These are phyloP conservation scores for Shiraia bambusicola DNA, from an alignment of 2,329 filamentous ascomycete genomes.

Conservation along the genomic window DNA sequence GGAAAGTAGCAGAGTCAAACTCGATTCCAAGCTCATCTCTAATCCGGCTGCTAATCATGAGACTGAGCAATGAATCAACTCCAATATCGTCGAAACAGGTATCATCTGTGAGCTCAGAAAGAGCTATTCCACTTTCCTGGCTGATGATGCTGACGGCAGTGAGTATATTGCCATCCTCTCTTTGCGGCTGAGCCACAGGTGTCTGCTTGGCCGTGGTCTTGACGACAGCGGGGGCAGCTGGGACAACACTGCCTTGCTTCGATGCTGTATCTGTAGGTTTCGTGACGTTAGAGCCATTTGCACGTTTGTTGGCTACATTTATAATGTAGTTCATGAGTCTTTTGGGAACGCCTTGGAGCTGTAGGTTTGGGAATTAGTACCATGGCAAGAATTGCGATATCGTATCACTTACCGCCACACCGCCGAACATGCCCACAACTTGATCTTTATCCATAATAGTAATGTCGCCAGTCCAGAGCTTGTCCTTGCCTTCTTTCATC, in stretches of 20 bases:
- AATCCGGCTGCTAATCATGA: constrained; percentile 21
- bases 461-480: constrained; percentile 15
- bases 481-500: constrained; percentile 10
- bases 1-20: constrained; percentile 1
- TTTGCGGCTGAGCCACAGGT: not conserved
- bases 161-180: not conserved
- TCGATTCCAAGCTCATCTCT: constrained; percentile 28
- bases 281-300: constrained; percentile 1
- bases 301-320: not conserved
- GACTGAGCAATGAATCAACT: constrained; percentile 28
- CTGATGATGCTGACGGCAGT: constrained; percentile 24
- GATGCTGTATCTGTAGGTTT: constrained; percentile 4
- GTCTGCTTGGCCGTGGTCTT: not conserved
- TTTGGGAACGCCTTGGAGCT: constrained; percentile 1
- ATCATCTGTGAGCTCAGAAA: constrained; percentile 26
- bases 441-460: constrained; percentile 12
- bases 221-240: not conserved
- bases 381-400: not conserved
- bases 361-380: not conserved
- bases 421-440: constrained; percentile 10
- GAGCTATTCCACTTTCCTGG: constrained; percentile 29
- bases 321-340: constrained; percentile 1
- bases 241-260: not conserved
- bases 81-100: constrained; percentile 26
- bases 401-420: constrained; percentile 1